These are phyloP conservation scores for Saturnispora hagleri DNA, from an alignment of 805 yeast species.

Conservation along the genomic window DNA sequence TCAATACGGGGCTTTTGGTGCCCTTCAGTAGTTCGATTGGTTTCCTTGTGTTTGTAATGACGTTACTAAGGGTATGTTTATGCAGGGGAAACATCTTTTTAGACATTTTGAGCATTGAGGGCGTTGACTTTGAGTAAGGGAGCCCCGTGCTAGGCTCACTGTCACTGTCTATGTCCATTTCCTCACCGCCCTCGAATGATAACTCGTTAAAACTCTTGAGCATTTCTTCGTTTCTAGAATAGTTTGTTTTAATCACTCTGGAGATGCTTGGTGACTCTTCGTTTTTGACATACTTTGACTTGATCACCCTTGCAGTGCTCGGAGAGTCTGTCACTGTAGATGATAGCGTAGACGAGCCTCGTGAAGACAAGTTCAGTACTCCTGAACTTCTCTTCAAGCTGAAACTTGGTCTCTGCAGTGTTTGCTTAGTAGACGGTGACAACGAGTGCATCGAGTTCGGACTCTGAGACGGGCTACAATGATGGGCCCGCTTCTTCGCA, in stretches of 20 bases:
- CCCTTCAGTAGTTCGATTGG: constrained; percentile 1
- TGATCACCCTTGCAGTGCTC: constrained; percentile 16
- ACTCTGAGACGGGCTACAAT: constrained; percentile 17
- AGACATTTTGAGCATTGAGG: constrained; percentile 7
- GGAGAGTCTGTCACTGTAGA: constrained; percentile 29
- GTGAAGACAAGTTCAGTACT: constrained; percentile 35
- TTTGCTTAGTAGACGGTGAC: constrained; percentile 13
- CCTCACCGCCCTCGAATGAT: constrained; percentile 15
- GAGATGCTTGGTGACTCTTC: constrained; percentile 24
- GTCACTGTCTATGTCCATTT: constrained; percentile 1
- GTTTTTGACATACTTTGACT: constrained; percentile 3
- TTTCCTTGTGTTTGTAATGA: constrained; percentile 2
- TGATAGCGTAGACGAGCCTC: constrained; percentile 1
- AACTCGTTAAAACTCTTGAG: constrained; percentile 29
- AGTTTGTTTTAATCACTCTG: constrained; percentile 22
- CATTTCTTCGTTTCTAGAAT: constrained; percentile 19
- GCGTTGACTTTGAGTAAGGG: constrained; percentile 20
- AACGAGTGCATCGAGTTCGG: constrained; percentile 16
- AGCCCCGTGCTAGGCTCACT: not conserved
- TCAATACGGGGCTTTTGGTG: not conserved
- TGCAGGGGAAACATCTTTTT: constrained; percentile 4
- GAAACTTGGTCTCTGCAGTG: not conserved
- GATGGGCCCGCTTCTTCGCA: constrained; percentile 17
- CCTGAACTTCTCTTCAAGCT: constrained; percentile 36
- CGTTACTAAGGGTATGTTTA: constrained; percentile 3